Evolutionary conservation across 2,329 filamentous ascomycete genomes (phyloP).

Genomic region (Calonectria multiphialidica): DNA sequence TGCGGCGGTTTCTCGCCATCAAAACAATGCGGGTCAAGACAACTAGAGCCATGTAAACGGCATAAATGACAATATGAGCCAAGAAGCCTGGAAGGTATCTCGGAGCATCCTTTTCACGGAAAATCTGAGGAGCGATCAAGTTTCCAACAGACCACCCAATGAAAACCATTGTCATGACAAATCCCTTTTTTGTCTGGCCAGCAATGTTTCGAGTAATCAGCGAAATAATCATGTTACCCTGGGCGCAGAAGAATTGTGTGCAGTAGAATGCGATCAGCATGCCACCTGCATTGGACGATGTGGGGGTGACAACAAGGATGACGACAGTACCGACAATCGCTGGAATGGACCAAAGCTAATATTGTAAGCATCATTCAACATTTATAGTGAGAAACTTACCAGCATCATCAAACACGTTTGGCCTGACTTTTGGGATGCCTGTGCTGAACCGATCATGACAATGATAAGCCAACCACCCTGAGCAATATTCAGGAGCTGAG

Average conservation of each 20-base stretch:
- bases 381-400: not conserved
- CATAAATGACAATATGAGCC: constrained; percentile 16
- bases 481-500: constrained; percentile 54
- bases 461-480: constrained; percentile 48
- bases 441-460: constrained; percentile 44
- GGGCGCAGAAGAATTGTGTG: constrained; percentile 57
- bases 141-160: constrained; percentile 57
- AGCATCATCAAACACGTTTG: constrained; percentile 28
- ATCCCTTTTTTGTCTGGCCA: constrained; percentile 59
- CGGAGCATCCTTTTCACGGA: constrained; percentile 19
- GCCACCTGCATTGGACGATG: constrained; percentile 47
- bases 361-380: not conserved
- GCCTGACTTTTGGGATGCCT: constrained; percentile 27
- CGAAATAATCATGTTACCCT: constrained; percentile 56
- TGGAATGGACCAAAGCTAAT: constrained; percentile 4
- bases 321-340: constrained; percentile 55
- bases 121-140: constrained; percentile 56
- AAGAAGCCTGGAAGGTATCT: constrained; percentile 19
- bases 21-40: constrained; percentile 11
- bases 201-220: constrained; percentile 55
- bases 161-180: constrained; percentile 54
- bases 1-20: constrained; percentile 18
- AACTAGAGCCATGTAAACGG: constrained; percentile 12
- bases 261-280: constrained; percentile 57
- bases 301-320: constrained; percentile 51